A percentile compares a stretch with the other conserved stretches of the same genome.
Conservation (phyloP, 768 basidiomycete genomes). For the Filobasidium floriforme region DNA sequence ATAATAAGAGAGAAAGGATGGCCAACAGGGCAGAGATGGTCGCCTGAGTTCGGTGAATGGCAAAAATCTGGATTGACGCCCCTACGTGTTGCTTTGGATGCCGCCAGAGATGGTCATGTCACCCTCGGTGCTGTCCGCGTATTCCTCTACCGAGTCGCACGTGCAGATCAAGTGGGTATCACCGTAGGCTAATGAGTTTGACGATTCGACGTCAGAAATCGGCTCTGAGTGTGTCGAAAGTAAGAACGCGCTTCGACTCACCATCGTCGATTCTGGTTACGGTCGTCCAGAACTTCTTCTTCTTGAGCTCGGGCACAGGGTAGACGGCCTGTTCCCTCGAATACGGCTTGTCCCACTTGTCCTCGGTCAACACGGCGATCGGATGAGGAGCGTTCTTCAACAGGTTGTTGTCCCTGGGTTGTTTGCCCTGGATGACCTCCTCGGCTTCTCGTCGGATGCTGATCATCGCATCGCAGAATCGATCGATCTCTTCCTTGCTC, state of each 20-base stretch:
- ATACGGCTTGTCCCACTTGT: constrained; percentile 89
- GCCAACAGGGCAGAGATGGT: background rate
- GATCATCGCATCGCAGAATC: constrained; percentile 98
- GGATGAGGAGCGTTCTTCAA: constrained; percentile 93
- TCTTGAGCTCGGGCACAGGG: constrained; percentile 69
- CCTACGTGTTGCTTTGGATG: constrained; percentile 21
- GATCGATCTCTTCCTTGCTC: constrained; percentile 82
- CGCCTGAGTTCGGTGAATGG: too few relatives aligned
- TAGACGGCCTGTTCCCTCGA: constrained; percentile 84
- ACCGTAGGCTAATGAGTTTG: constrained; percentile 61
- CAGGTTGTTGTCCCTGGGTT: constrained; percentile 83
- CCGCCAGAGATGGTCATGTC: constrained; percentile 23
- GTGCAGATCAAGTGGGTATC: constrained; percentile 69
- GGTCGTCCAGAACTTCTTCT: constrained; percentile 95
- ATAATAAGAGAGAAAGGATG: background rate
- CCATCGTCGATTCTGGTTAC: constrained; percentile 89
- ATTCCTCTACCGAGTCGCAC: constrained; percentile 46
- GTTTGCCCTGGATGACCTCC: constrained; percentile 74
- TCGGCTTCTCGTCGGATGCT: constrained; percentile 86
- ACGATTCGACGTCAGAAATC: constrained; percentile 20
- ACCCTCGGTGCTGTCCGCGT: constrained; percentile 24
- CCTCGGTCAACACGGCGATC: constrained; percentile 64
- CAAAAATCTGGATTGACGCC: background rate
- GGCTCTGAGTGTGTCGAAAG: background rate
- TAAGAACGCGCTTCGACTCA: constrained; percentile 46